These are phyloP conservation scores for Talaromyces islandicus DNA, from an alignment of 2,329 filamentous ascomycete genomes.

Conservation along the genomic window DNA sequence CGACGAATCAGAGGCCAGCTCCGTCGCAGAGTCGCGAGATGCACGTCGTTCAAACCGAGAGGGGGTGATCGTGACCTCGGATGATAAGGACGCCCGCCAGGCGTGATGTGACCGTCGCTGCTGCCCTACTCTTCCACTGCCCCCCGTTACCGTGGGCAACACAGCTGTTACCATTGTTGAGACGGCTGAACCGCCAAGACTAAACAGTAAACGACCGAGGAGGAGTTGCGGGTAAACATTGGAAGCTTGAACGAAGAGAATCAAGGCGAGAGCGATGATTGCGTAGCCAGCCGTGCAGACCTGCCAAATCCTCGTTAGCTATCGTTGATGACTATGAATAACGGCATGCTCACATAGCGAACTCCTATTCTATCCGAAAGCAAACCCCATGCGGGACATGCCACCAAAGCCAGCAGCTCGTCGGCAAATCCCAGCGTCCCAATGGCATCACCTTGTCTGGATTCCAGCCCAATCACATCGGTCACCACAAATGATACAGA, in stretches of 20 bases:
- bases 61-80: slow-evolving; percentile 56
- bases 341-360: slow-evolving; percentile 33
- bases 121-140: slow-evolving; percentile 15
- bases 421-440: slow-evolving; percentile 49
- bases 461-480: slow-evolving; percentile 52
- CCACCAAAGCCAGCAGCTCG: slow-evolving; percentile 42
- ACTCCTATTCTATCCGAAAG: slow-evolving; percentile 45
- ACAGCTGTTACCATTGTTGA: slow-evolving; percentile 98
- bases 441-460: slow-evolving; percentile 55
- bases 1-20: slow-evolving; percentile 37
- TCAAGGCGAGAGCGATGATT: slow-evolving; percentile 71
- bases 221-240: slow-evolving; percentile 87
- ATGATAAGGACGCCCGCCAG: slow-evolving; percentile 49
- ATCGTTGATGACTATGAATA: background rate
- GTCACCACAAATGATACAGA: slow-evolving; percentile 61
- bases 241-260: slow-evolving; percentile 75
- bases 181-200: slow-evolving; percentile 83
- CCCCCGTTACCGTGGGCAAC: slow-evolving; percentile 62
- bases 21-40: slow-evolving; percentile 5
- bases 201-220: slow-evolving; percentile 79
- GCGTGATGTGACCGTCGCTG: slow-evolving; percentile 14
- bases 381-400: slow-evolving; percentile 46
- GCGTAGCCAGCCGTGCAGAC: slow-evolving; percentile 67
- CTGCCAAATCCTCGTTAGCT: slow-evolving; percentile 17
- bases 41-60: slow-evolving; percentile 32